Evolutionary conservation across 495 filamentous ascomycete genomes (phyloP).

Genomic region (Penicillium goetzii): DNA sequence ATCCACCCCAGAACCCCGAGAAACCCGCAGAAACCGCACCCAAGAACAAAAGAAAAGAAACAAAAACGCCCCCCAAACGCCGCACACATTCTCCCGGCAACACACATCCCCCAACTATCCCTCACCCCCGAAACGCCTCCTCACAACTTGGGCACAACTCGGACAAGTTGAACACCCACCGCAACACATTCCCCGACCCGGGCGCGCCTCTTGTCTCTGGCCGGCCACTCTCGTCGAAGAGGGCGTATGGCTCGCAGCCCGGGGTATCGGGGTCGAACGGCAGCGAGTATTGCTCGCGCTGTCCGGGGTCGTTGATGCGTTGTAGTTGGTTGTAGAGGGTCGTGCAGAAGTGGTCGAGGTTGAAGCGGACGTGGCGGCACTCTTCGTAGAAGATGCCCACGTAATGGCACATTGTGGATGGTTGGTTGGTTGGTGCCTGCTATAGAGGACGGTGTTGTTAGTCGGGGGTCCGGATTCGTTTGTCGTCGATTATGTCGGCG

Average conservation of each 20-base stretch:
- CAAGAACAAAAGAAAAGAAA: no score
- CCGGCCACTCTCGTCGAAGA: background rate
- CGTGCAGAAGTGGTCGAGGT: constrained; percentile 29
- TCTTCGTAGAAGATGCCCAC: constrained; percentile 19
- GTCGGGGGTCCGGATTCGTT: no score
- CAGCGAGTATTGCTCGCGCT: constrained; percentile 1
- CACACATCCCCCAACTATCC: background rate
- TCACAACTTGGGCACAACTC: constrained; percentile 8
- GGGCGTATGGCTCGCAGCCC: constrained; percentile 16
- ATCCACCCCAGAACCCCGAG: no score
- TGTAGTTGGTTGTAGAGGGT: constrained; percentile 22
- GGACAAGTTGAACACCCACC: constrained; percentile 12
- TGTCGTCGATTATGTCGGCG: no score
- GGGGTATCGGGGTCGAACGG: constrained; percentile 19
- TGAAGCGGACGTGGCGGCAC: constrained; percentile 33
- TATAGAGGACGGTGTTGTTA: background rate
- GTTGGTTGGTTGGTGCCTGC: background rate
- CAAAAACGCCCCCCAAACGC: no score
- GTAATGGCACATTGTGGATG: constrained; percentile 27
- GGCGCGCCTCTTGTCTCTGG: no score
- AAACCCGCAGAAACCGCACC: no score
- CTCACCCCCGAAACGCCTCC: background rate
- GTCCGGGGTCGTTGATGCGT: constrained; percentile 17
- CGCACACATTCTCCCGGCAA: no score
- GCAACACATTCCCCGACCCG: constrained; percentile 63